Conservation (phyloP, 2,329 filamentous ascomycete species). For the Elsinoe batatas region DNA sequence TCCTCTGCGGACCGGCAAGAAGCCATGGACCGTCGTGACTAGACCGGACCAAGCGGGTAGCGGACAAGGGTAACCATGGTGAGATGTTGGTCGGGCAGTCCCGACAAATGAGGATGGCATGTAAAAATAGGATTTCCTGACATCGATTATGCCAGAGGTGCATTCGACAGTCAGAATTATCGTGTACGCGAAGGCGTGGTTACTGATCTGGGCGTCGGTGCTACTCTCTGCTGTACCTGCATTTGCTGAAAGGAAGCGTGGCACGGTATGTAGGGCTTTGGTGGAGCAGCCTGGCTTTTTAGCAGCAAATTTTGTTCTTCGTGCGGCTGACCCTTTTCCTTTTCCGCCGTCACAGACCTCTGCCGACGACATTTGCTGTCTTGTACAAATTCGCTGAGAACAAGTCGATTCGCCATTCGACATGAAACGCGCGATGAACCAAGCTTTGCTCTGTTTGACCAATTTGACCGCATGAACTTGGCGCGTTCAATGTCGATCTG, state of each 20-base stretch:
- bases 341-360: background rate
- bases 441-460: slow-evolving; percentile 5
- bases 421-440: slow-evolving; percentile 5
- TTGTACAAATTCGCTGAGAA: background rate
- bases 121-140: slow-evolving; percentile 8
- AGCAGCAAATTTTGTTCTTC: background rate
- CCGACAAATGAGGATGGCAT: background rate
- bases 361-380: background rate
- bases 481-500: background rate
- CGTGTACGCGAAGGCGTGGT: too few species aligned
- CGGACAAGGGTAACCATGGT: background rate
- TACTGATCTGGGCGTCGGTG: too few species aligned
- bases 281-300: background rate
- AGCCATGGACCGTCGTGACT: background rate
- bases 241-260: background rate
- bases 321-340: background rate
- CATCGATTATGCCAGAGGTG: background rate
- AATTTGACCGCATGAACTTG: slow-evolving; percentile 4
- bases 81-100: slow-evolving; percentile 4
- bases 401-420: background rate
- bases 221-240: background rate
- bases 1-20: background rate
- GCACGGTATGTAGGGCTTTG: background rate
- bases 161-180: too few species aligned
- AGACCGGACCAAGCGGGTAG: background rate